These are phyloP conservation scores for Myxozyma kluyveri DNA, from an alignment of 805 yeast genomes.

Conservation along the genomic window DNA sequence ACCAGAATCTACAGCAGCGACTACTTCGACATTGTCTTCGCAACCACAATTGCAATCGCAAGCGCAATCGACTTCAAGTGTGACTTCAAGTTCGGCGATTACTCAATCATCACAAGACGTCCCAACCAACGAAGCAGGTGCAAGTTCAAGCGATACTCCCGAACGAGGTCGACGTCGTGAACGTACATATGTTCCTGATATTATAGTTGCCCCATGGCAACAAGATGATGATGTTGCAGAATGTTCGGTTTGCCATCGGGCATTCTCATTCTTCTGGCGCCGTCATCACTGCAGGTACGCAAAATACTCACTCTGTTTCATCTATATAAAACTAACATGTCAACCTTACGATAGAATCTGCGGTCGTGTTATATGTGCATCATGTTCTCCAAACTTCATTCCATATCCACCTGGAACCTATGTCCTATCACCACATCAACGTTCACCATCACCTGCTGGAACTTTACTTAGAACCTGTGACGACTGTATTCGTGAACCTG, in stretches of 20 bases:
- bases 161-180: no score
- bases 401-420: conserved; percentile 58
- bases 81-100: no score
- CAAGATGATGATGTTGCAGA: conserved; percentile 52
- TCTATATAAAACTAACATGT: not conserved
- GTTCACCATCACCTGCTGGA: conserved; percentile 49
- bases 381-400: conserved; percentile 56
- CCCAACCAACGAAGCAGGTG: no score
- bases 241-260: conserved; percentile 56
- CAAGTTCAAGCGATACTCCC: no score
- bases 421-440: conserved; percentile 52
- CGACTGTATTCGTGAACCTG: conserved; percentile 62
- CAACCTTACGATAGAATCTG: conserved; percentile 44
- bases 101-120: no score
- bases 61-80: no score
- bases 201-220: conserved; percentile 55
- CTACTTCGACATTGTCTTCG: no score
- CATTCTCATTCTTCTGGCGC: conserved; percentile 61
- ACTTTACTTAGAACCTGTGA: conserved; percentile 73
- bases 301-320: not conserved
- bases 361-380: conserved; percentile 73
- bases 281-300: conserved; percentile 73
- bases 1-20: no score
- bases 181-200: no score
- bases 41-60: no score